A percentile compares a stretch with the other conserved stretches of the same genome.
phyloP scores from a whole-genome alignment of 2,329 filamentous ascomycete species.

The Graphium sp. region DNA sequence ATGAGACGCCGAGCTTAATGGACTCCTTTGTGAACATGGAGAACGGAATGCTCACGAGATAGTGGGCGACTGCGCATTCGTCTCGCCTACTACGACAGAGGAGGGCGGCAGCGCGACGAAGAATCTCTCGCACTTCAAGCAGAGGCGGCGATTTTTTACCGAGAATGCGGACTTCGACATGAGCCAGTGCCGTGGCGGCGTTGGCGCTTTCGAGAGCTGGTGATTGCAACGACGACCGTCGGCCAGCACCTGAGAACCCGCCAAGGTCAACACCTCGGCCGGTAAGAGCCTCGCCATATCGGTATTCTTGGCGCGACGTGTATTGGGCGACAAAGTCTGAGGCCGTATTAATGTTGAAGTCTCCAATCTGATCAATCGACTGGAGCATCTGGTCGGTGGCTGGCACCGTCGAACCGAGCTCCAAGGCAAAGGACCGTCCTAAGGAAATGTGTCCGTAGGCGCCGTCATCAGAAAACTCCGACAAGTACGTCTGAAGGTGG shows the following conservation, averaged over 20 bases:
- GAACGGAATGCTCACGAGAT: constrained; percentile 87
- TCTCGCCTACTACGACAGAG: constrained; percentile 64
- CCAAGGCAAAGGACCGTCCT: constrained; percentile 82
- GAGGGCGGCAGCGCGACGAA: constrained; percentile 72
- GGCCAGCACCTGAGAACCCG: constrained; percentile 37
- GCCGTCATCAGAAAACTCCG: constrained; percentile 83
- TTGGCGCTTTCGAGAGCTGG: constrained; percentile 37
- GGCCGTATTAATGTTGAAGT: constrained; percentile 69
- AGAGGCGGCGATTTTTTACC: constrained; percentile 55
- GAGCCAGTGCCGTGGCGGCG: constrained; percentile 48
- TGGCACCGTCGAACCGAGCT: constrained; percentile 80
- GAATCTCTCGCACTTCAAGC: constrained; percentile 60
- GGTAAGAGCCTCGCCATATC: constrained; percentile 62
- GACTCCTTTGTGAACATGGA: constrained; percentile 85
- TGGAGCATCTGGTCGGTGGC: constrained; percentile 70
- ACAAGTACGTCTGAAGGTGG: constrained; percentile 86
- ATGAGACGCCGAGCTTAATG: constrained; percentile 83
- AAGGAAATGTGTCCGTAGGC: constrained; percentile 83
- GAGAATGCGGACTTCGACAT: constrained; percentile 55
- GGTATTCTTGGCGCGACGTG: constrained; percentile 89
- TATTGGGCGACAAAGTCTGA: constrained; percentile 97
- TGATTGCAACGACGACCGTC: constrained; percentile 30
- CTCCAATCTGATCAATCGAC: constrained; percentile 61
- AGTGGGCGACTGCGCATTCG: constrained; percentile 64
- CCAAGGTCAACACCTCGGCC: constrained; percentile 52